Conservation (phyloP, 495 filamentous ascomycete genomes). For the Xylaria venustula region DNA sequence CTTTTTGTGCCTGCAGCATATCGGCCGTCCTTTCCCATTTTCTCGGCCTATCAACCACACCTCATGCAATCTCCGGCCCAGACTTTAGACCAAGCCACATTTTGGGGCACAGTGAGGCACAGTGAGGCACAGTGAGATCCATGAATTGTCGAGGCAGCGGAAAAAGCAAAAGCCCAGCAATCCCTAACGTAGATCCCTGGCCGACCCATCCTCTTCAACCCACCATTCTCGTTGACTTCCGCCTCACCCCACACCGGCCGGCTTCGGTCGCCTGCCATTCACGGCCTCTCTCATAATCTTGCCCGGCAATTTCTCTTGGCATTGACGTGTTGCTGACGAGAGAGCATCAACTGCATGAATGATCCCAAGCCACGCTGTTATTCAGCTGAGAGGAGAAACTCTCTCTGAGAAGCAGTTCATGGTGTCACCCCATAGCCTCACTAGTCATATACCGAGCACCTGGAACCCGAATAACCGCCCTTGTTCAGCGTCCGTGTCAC, state of each 20-base stretch:
- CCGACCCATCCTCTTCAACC: background rate
- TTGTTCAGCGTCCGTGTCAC: background rate
- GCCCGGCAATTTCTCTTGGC: background rate
- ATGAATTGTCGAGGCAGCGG: too few species aligned
- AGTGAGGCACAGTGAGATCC: too few species aligned
- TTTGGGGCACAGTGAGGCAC: background rate
- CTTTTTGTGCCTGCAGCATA: background rate
- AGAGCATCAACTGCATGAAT: background rate
- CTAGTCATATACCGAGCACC: background rate
- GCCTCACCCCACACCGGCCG: background rate
- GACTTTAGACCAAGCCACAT: conserved; percentile 3
- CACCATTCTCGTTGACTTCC: too few species aligned
- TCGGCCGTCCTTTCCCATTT: background rate
- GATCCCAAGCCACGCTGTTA: background rate
- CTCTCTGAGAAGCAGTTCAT: too few species aligned
- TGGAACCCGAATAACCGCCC: background rate
- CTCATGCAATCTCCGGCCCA: background rate
- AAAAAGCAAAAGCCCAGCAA: conserved; percentile 5
- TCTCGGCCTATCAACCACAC: background rate
- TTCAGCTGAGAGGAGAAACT: background rate
- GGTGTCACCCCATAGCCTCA: background rate
- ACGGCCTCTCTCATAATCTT: background rate
- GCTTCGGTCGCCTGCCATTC: background rate
- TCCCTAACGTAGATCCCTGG: background rate
- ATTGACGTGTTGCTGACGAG: background rate